Evolutionary conservation across 495 filamentous ascomycete genomes (phyloP), one percentile per base, ranked within the genome.

Genomic region (Annulohypoxylon nitens): DNA sequence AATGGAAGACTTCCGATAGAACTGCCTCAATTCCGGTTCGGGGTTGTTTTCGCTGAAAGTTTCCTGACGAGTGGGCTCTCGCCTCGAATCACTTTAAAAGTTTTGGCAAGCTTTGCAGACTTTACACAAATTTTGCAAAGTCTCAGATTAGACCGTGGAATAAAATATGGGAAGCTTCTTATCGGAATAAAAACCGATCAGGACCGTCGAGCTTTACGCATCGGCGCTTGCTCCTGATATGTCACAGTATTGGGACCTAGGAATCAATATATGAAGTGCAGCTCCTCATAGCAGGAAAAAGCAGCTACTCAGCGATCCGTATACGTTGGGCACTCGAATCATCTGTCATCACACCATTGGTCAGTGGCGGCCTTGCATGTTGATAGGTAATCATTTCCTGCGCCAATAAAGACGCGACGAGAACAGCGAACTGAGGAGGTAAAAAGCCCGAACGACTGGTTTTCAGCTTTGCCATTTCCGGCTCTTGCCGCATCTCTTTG

Each of bases 291-390:
- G 63, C 54, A 61, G 59, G 63, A 36, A 67, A 66, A 61, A 51
- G 43, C 63, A 70, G 63, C 62, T 51, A 41, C 50, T 58, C 59
- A 70, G 58, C 62, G 66, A 60, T 73, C 55, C 65, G 70, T 51
- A 55, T 60, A 74, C 43, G 36, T 70, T 75, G 72, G 72, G 67
- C 64, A 64, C 59, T 70, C 45, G 36, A 69, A 75, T 67, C 67
- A 75, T 70, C 58, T 75, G 72, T 70, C 72, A 75, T 26, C 45
- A 70, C 59, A 59, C 67, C 59, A 75, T 75, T 75, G 72, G 72
- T 51, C 18, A 39, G 43, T 16, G 25, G 25, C 39, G 58, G 63
- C 45, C 67, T 70, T 66, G 67, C 72, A 70, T 70, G 63, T 60
- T 70, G 72, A 75, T 75, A 75, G 67, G 59, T 67, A 67, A 66